Base-by-base conservation (phyloP, 768 basidiomycete species). In the Trametes sanguinea region DNA sequence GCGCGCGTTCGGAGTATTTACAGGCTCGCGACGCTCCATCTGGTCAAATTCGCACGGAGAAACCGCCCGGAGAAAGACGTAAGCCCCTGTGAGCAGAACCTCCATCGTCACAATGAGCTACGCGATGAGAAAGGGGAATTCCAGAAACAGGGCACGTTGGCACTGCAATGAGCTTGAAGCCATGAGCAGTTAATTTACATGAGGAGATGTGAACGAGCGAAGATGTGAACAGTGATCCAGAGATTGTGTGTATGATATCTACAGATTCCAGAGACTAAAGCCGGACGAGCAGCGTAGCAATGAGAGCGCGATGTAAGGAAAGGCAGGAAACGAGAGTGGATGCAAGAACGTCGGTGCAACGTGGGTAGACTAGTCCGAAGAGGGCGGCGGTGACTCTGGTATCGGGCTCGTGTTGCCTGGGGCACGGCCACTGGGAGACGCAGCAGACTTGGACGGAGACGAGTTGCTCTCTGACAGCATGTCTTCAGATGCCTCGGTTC, bases 371-470 rank as follows among this genome's bases (percentile, higher is more conserved):
- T 43, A 46, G 16, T 55, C 54, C 47, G 43, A 13, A 46, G 32
- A 29, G n/a, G 42, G 30, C 47, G 63, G 33, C 47, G 58, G 44
- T 27, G 64, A 57, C 46, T 65, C 64, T 22, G 64, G 64, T 17
- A 65, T 65, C 42, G 64, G 60, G 37, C 60, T 61, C 9, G 64
- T 29, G 16, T 37, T 47, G 13, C 64, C 64, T 6, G 50, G 50
- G 2, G n/a, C 55, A n/a, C 51, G 61, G 32, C 44, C 57, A 10
- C 61, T 40, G 16, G 60, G 64, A n/a, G 53, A 57, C 4, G 60
- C 29, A 39, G 64, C 22, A 22, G 22, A 50, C 39, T 17, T 51
- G 33, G 48, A 46, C 17, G 47, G 37, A 35, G 59, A 46, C 29
- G 57, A 54, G 7, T 37, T 32, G 33, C 47, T 54, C 8, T 51